These are phyloP conservation scores for Xylariaceae sp. DNA, from an alignment of 2,329 filamentous ascomycete species.

Conservation along the genomic window DNA sequence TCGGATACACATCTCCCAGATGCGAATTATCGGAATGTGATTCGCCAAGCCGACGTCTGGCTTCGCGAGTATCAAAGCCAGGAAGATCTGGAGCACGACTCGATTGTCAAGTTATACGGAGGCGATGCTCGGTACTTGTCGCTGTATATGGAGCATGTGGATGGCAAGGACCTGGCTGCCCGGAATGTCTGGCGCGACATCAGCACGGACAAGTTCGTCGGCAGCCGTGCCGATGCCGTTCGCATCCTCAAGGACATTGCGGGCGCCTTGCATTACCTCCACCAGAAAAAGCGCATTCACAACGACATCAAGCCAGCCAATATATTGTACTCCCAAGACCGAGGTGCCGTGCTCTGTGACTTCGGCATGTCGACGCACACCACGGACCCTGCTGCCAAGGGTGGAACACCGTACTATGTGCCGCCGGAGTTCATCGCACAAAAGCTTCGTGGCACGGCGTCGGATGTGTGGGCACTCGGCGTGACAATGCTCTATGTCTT, in stretches of 20 bases:
- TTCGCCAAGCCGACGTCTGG: slow-evolving; percentile 57
- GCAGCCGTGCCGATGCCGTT: slow-evolving; percentile 43
- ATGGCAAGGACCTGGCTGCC: slow-evolving; percentile 49
- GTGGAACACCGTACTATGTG: slow-evolving; percentile 58
- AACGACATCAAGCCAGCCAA: slow-evolving; percentile 61
- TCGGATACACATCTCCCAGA: slow-evolving; percentile 43
- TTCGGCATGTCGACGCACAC: slow-evolving; percentile 51
- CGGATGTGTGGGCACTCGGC: slow-evolving; percentile 56
- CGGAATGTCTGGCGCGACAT: slow-evolving; percentile 45
- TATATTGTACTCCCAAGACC: slow-evolving; percentile 54
- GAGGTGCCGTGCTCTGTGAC: slow-evolving; percentile 56
- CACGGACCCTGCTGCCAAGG: slow-evolving; percentile 42
- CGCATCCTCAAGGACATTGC: slow-evolving; percentile 52
- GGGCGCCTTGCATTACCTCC: slow-evolving; percentile 51
- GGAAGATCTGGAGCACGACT: slow-evolving; percentile 50
- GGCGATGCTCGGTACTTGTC: slow-evolving; percentile 56
- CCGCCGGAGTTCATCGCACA: slow-evolving; percentile 56
- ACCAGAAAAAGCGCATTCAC: slow-evolving; percentile 49
- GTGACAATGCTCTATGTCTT: slow-evolving; percentile 57
- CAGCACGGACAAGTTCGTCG: slow-evolving; percentile 45
- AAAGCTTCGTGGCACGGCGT: slow-evolving; percentile 48
- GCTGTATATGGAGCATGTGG: slow-evolving; percentile 57
- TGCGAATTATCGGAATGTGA: slow-evolving; percentile 47
- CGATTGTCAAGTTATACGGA: slow-evolving; percentile 54
- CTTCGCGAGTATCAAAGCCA: slow-evolving; percentile 53